Conservation (phyloP, 768 basidiomycete species). For the Phylloporus scabripes region DNA sequence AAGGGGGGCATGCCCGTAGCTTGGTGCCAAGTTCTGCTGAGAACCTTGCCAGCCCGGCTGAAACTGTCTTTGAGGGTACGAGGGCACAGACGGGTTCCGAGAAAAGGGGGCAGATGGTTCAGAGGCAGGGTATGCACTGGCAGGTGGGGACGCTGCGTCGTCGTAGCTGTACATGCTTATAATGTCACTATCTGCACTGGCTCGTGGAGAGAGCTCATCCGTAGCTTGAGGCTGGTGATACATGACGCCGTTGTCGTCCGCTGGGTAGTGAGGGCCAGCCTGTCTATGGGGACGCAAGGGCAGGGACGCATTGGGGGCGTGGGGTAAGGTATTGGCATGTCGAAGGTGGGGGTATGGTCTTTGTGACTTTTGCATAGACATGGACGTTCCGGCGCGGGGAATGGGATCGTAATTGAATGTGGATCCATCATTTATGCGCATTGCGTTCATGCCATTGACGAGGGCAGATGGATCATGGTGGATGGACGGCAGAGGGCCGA, state of each 20-base stretch:
- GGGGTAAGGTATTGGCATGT: constrained; percentile 40
- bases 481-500: constrained; percentile 32
- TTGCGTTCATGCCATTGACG: constrained; percentile 47
- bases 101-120: constrained; percentile 17
- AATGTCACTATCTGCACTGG: constrained; percentile 33
- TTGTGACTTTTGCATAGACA: constrained; percentile 41
- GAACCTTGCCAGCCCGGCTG: constrained; percentile 28
- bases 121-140: constrained; percentile 28
- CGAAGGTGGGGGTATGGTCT: constrained; percentile 34
- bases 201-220: constrained; percentile 14
- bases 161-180: constrained; percentile 37
- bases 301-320: constrained; percentile 20
- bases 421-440: constrained; percentile 40
- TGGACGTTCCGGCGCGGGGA: constrained; percentile 51
- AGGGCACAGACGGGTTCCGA: constrained; percentile 18
- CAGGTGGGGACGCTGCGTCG: constrained; percentile 25
- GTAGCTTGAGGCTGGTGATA: constrained; percentile 2
- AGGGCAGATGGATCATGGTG: constrained; percentile 39
- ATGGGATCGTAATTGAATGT: constrained; percentile 40
- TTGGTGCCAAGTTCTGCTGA: constrained; percentile 17
- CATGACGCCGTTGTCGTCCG: constrained; percentile 26
- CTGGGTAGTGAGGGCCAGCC: constrained; percentile 29
- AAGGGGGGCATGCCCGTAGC: constrained; percentile 15
- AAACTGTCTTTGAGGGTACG: constrained; percentile 15
- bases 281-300: constrained; percentile 19